A percentile compares a stretch with the other conserved stretches of the same genome.
Conservation (phyloP, 305 asterid genomes). For the Nicotiana rustica region DNA sequence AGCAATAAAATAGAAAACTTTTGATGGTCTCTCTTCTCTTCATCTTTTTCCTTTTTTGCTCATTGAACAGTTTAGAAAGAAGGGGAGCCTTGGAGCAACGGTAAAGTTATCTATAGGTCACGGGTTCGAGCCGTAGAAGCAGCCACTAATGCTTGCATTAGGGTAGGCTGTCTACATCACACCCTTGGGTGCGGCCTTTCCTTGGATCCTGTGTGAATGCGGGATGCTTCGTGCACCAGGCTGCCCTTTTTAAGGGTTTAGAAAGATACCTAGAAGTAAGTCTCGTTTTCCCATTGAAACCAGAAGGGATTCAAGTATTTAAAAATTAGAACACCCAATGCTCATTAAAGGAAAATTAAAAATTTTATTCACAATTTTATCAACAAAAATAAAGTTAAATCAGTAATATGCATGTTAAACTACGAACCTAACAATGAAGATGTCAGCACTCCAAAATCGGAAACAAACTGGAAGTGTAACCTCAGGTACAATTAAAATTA, state of each 20-base stretch:
- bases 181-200: no score
- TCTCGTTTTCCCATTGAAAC: neutral
- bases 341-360: neutral
- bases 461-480: conserved; percentile 9
- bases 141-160: no score
- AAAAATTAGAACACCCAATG: neutral
- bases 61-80: neutral
- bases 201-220: no score
- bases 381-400: neutral
- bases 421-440: neutral
- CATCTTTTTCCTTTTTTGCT: neutral
- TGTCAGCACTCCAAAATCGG: neutral
- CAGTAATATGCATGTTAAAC: neutral
- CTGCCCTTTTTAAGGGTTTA: neutral
- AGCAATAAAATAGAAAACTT: neutral
- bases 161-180: no score
- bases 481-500: neutral
- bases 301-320: neutral
- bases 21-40: neutral
- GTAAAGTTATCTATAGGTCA: no score
- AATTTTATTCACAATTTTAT: neutral
- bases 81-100: no score
- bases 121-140: no score
- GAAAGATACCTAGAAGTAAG: neutral
- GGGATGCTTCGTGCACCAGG: no score